Base-by-base conservation (phyloP, 306 rosid genomes). In the Prunus padus region DNA sequence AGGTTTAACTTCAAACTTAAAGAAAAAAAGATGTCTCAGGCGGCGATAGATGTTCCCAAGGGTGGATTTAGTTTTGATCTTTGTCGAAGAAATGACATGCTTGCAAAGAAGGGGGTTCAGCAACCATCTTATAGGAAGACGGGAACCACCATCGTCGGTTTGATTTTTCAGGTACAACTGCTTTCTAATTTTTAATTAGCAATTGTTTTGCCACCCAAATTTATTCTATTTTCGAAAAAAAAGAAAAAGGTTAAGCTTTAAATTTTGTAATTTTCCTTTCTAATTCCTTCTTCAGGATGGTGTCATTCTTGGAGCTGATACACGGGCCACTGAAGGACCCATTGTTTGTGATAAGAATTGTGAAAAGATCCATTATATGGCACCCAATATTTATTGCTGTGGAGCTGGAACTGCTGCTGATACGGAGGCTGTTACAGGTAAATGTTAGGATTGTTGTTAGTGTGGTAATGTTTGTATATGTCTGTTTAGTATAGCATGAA, bases 371-470 rank as follows among this genome's bases (percentile, higher is more conserved):
- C 99, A 95, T 72, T 95, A 86, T 61, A 92, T 95, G 99, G 99
- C 99, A 4, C 99, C 99, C 7, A 95, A 95, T 63, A 95, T 95
- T 40, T 92, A 92, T 76, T 95, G 99, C 68, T 95, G 98, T 82
- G 99, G 99, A 76, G 98, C 99, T 9, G 99, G 99, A 76, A 95
- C 99, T 73, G 99, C 99, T 76, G 98, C 97, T 69, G 98, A 95
- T 78, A 95, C 99, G 30, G 98, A 95, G 88, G 99, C 99, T 20
- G 99, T 95, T 54, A 95, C 99, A 71, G 99, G 98, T 91, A 83
- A 72, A 46, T 71, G 66, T 71, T 71, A 42, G 62, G 55, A 33
- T 55, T 50, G 65, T 69, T 67, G 68, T 22, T 51, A 56, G 2
- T 60, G 59, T 50, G 46, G 22, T 64, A 22, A 9, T 64, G 37